Percentiles rank a stretch among this genome's conserved stretches.
phyloP scores from a whole-genome alignment of 768 basidiomycete species.

The Rhodotorula taiwanensis region DNA sequence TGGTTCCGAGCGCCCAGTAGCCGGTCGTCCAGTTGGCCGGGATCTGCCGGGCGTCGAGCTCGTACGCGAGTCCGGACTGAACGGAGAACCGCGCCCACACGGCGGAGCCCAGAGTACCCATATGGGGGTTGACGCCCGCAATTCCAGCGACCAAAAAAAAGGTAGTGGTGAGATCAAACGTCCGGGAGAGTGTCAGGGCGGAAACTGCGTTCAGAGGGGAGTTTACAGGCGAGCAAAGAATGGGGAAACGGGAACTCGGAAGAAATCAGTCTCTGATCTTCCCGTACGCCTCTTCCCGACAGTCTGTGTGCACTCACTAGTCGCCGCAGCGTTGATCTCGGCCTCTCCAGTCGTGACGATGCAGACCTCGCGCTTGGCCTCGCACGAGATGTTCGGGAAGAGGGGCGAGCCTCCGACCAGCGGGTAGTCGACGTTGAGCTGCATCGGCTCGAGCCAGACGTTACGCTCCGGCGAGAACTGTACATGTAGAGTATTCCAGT shows the following conservation, averaged over 20 bases:
- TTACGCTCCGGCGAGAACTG: conserved; percentile 41
- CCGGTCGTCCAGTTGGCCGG: conserved; percentile 47
- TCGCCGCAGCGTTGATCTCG: conserved; percentile 50
- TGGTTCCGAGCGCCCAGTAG: conserved; percentile 40
- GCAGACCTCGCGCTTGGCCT: conserved; percentile 45
- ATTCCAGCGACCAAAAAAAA: too few relatives aligned
- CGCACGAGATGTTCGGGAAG: conserved; percentile 48
- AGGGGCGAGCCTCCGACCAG: conserved; percentile 45
- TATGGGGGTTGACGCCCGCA: conserved; percentile 49
- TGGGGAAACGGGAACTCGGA: too few relatives aligned
- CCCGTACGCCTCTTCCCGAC: too few relatives aligned
- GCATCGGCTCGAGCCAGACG: conserved; percentile 40
- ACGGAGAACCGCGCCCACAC: conserved; percentile 48
- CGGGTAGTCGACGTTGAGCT: conserved; percentile 44
- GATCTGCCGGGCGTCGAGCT: conserved; percentile 49
- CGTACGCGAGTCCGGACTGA: conserved; percentile 45
- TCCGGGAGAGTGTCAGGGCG: conserved; percentile 43
- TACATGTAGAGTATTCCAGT: background rate
- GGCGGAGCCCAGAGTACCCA: conserved; percentile 47
- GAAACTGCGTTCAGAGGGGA: conserved; percentile 38
- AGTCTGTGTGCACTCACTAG: too few relatives aligned
- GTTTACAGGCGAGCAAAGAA: too few relatives aligned
- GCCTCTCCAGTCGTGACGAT: conserved; percentile 42
- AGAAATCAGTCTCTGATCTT: too few relatives aligned
- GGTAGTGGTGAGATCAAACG: conserved; percentile 47